phyloP scores from a whole-genome alignment of 768 basidiomycete genomes.

The Collybia sp. region DNA sequence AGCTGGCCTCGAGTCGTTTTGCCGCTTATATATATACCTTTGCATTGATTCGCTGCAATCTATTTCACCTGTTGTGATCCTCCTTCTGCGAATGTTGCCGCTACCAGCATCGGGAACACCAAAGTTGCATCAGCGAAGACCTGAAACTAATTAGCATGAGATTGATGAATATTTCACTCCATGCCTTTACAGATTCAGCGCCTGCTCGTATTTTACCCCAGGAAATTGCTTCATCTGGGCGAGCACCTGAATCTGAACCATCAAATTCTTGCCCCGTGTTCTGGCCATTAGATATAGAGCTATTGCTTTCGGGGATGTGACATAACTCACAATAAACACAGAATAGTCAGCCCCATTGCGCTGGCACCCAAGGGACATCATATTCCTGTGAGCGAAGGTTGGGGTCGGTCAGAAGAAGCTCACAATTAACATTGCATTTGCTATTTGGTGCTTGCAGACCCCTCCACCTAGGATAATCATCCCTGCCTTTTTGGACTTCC shows the following conservation, averaged over 20 bases:
- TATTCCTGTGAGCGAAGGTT: conserved; percentile 1
- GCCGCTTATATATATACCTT: neutral
- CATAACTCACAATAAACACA: conserved; percentile 76
- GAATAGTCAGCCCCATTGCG: conserved; percentile 97
- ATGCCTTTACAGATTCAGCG: conserved; percentile 78
- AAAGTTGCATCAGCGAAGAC: conserved; percentile 97
- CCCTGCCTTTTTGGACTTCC: conserved; percentile 88
- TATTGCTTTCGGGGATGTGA: neutral
- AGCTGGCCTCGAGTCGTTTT: too few species aligned
- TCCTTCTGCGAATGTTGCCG: conserved; percentile 82
- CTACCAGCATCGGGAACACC: conserved; percentile 92
- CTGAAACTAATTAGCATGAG: conserved; percentile 18
- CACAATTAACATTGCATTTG: conserved; percentile 99
- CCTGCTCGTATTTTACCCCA: conserved; percentile 97
- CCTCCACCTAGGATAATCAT: conserved; percentile 99
- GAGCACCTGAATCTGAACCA: conserved; percentile 94
- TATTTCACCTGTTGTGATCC: conserved; percentile 1
- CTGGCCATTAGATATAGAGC: conserved; percentile 28
- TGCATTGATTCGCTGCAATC: neutral
- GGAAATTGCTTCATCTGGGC: conserved; percentile 95
- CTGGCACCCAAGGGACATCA: conserved; percentile 33
- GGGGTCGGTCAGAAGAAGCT: conserved; percentile 15
- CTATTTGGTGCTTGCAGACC: conserved; percentile 99
- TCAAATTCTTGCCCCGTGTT: conserved; percentile 99
- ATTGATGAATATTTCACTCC: neutral